Conservation (phyloP, 2,329 filamentous ascomycete species). For the Colletotrichum sublineola region DNA sequence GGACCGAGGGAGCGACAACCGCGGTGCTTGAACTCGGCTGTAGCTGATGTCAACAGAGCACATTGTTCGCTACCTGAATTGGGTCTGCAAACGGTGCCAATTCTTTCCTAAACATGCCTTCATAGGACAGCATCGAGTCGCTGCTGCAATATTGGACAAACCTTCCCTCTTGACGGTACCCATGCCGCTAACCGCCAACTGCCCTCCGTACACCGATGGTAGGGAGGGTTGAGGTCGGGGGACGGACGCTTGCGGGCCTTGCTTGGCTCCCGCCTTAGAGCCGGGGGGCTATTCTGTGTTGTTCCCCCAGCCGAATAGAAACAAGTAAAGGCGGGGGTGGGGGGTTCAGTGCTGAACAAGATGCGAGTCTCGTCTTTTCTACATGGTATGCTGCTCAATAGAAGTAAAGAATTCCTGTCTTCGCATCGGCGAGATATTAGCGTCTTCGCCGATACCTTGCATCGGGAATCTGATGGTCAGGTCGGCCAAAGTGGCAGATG, state of each 20-base stretch:
- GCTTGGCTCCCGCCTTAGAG: slow-evolving; percentile 16
- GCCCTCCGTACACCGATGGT: neutral
- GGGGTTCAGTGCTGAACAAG: neutral
- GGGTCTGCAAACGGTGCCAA: neutral
- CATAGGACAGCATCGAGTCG: too few relatives aligned
- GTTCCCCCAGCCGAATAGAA: neutral
- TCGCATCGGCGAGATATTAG: neutral
- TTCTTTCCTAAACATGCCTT: neutral
- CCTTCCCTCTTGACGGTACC: neutral
- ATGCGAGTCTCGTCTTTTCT: neutral
- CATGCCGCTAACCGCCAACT: neutral
- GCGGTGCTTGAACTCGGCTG: neutral
- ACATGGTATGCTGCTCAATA: neutral
- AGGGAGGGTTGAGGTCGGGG: neutral
- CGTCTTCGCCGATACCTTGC: neutral
- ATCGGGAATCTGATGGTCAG: slow-evolving; percentile 2
- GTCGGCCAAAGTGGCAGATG: slow-evolving; percentile 28
- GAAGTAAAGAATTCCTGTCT: neutral
- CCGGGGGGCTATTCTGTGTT: slow-evolving; percentile 1
- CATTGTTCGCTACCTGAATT: neutral
- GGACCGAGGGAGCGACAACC: neutral
- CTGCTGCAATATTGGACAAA: neutral
- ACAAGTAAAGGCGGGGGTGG: neutral
- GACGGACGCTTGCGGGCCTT: slow-evolving; percentile 27
- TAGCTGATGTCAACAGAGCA: neutral